Evolutionary conservation across 129 eudicot species (phyloP), one percentile per base, ranked within the genome.

Genomic region (Logfia minima): DNA sequence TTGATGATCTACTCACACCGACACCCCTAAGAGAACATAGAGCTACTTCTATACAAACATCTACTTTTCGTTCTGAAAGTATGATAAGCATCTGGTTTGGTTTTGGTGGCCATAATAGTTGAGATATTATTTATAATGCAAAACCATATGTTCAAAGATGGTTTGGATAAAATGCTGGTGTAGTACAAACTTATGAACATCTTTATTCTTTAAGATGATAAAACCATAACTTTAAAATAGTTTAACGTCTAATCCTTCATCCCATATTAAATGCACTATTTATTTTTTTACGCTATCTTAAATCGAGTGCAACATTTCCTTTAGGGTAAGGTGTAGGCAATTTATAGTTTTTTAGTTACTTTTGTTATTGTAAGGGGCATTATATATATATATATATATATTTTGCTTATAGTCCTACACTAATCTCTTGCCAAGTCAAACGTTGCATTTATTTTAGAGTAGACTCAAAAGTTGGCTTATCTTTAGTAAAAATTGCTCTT

Each of bases 311-410:
- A 18, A 39, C 56, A 55, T 52, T 68, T 37, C 29, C 17, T 55
- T 59, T 70, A 29, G 77, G 62, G 22, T 71, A 71, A 31, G 61
- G 60, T 19, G 14, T 19, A 34, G 68, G 24, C 74, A 51, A 55
- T 17, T 52, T 17, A 5, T 41, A 37, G 17, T 26, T 28, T 4
- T 39, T 32, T 60, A 43, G 5, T 39, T 26, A 0, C 59, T 37
- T 69, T 35, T 60, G 35, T 60, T 55, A 43, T 69, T 78, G 51
- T 62, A 28, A 70, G 3, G 71, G 64, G 22, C 26, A 60, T 59
- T 26, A 69, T 19, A 61, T 32, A 65, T 70, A 78, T 70, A 16
- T 70, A 41, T 26, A 69, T 19, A 61, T 32, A 65, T 70, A 78
- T 70, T 22, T 70, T 31, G 62, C 51, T 59, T 28, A 26, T 58